Base-by-base conservation (phyloP, 2,329 filamentous ascomycete genomes). In the Phaeoacremonium minimum region DNA sequence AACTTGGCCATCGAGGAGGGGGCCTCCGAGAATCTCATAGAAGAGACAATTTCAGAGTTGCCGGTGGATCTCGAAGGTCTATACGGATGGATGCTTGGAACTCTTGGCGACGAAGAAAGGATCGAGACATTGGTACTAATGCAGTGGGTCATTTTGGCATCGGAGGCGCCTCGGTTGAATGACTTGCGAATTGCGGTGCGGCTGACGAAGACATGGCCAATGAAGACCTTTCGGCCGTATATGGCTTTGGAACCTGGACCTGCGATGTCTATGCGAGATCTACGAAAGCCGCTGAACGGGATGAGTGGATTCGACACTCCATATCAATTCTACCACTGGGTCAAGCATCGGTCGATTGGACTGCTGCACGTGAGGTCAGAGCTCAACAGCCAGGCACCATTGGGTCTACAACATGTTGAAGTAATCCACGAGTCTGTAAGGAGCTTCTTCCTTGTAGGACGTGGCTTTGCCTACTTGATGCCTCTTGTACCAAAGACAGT, bases 31-130 rank as follows among this genome's bases (percentile, higher is more conserved):
- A 51, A 58, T 15, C 41, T 60, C n/a, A 50, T 60, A 29, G 55
- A 57, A 22, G 48, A 53, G 36, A 56, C 51, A 7, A 35, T 59
- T 5, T 47, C 49, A n/a, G 55, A 58, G 30, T 46, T 58, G 20
- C 55, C 56, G 4, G 46, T 38, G 11, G 49, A 56, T 18, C 46
- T 61, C 2, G 50, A 59, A 22, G 57, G 54, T 4, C 40, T 61
- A 11, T 61, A 60, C 38, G 52, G 53, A 29, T 60, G 57, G 57
- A 56, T 60, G 43, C 45, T 61, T 4, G 38, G 48, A n/a, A 55
- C 56, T 1, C 44, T 60, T 17, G 49, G 48, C 22, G 43, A 48
- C 2, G 37, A 44, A 4, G 57, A 61, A 35, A 50, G 48, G 16
- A 45, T 44, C 2, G 53, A 59, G 30, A 48, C 53, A 0, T 38